Evolutionary conservation across 805 yeast genomes (phyloP).

Genomic region (Lachancea fermentati): DNA sequence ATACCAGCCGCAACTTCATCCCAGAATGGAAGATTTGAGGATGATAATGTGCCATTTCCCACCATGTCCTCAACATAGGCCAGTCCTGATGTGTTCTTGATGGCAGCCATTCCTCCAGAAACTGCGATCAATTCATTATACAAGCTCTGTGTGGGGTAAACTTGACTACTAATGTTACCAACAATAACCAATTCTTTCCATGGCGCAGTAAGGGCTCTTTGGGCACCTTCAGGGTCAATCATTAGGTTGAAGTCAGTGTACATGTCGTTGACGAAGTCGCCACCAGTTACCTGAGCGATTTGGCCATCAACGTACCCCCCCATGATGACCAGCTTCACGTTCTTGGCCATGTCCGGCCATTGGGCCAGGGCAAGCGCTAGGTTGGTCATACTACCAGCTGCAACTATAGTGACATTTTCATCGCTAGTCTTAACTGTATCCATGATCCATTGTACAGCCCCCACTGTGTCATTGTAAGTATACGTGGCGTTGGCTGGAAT

Average conservation of each 20-base stretch:
- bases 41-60: conserved; percentile 34
- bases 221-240: conserved; percentile 43
- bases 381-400: conserved; percentile 41
- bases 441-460: conserved; percentile 38
- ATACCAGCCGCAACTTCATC: conserved; percentile 38
- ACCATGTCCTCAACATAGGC: conserved; percentile 28
- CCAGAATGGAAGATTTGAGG: conserved; percentile 38
- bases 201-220: conserved; percentile 37
- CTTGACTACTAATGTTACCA: conserved; percentile 38
- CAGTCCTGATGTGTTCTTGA: conserved; percentile 30
- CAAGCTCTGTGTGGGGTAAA: conserved; percentile 36
- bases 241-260: conserved; percentile 41
- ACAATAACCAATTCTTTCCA: conserved; percentile 38
- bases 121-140: conserved; percentile 33
- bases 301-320: conserved; percentile 42
- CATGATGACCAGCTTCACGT: conserved; percentile 38
- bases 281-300: conserved; percentile 33
- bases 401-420: conserved; percentile 34
- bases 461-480: conserved; percentile 26
- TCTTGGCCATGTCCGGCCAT: conserved; percentile 36
- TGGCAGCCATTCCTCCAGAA: conserved; percentile 32
- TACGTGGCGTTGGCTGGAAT: conserved; percentile 23
- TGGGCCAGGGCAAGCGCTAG: conserved; percentile 41
- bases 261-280: conserved; percentile 33
- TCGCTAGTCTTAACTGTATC: conserved; percentile 36